These are phyloP conservation scores for Cryptosporidium canis DNA, from an alignment of 169 alveolate species.

Conservation along the genomic window DNA sequence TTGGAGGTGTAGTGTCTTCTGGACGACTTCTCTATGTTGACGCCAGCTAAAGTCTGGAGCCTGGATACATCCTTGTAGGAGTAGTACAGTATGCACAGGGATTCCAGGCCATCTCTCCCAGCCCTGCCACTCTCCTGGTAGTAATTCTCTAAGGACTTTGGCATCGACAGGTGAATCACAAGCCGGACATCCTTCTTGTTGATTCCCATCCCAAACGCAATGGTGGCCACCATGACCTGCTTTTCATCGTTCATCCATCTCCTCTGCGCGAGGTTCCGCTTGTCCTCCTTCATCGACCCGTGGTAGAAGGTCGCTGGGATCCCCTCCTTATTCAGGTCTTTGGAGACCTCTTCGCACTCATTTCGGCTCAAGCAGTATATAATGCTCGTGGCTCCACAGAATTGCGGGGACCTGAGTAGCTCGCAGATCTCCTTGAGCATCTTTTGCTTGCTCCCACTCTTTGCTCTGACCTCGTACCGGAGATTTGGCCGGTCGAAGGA, in stretches of 20 bases:
- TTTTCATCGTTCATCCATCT: constrained; percentile 93
- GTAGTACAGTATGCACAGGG: constrained; percentile 80
- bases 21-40: constrained; percentile 29
- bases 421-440: constrained; percentile 81
- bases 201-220: constrained; percentile 99
- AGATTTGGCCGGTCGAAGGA: constrained; percentile 91
- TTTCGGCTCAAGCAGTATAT: constrained; percentile 93
- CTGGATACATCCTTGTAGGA: constrained; percentile 80
- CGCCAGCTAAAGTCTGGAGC: constrained; percentile 74
- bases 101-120: constrained; percentile 89
- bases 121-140: constrained; percentile 99
- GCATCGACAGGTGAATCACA: constrained; percentile 96
- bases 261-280: constrained; percentile 79
- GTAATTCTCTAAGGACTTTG: constrained; percentile 96
- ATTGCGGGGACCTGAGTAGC: constrained; percentile 49
- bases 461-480: constrained; percentile 79
- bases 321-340: constrained; percentile 83
- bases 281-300: constrained; percentile 81
- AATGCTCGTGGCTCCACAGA: constrained; percentile 82
- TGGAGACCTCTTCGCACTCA: constrained; percentile 93
- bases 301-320: constrained; percentile 85
- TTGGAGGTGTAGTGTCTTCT: constrained; percentile 19
- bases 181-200: constrained; percentile 97
- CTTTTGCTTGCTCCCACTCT: constrained; percentile 73
- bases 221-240: constrained; percentile 96